Conservation (phyloP, 495 filamentous ascomycete species). For the Penicillium simplicissimum region DNA sequence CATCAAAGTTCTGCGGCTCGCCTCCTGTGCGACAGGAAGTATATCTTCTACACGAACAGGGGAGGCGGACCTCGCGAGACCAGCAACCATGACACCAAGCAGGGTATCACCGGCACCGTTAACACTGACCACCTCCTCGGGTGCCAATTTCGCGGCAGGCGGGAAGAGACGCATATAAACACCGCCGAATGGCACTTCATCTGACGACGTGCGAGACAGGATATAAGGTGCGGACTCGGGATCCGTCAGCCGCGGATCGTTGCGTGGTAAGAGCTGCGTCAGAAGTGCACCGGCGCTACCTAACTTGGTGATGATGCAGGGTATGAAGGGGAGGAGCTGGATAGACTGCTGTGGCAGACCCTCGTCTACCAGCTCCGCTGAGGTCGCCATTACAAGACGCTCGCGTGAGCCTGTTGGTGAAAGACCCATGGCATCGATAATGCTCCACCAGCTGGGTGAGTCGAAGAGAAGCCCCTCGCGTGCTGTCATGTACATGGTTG, state of each 20-base stretch:
- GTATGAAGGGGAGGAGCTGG: slow-evolving; percentile 85
- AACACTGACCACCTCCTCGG: slow-evolving; percentile 73
- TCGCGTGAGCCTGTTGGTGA: slow-evolving; percentile 59
- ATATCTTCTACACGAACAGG: slow-evolving; percentile 39
- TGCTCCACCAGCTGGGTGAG: slow-evolving; percentile 65
- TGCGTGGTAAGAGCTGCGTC: slow-evolving; percentile 64
- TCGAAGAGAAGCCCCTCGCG: slow-evolving; percentile 65
- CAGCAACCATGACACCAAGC: slow-evolving; percentile 75
- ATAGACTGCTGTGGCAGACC: slow-evolving; percentile 82
- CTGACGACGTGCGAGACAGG: slow-evolving; percentile 54
- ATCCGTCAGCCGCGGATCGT: slow-evolving; percentile 62
- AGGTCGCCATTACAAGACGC: slow-evolving; percentile 62
- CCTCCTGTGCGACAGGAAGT: slow-evolving; percentile 62
- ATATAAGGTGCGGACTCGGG: slow-evolving; percentile 66
- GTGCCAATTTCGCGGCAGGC: slow-evolving; percentile 58
- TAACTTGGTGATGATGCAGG: slow-evolving; percentile 80
- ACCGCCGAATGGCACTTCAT: slow-evolving; percentile 64
- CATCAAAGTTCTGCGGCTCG: slow-evolving; percentile 72
- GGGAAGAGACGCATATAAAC: slow-evolving; percentile 84
- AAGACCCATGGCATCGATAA: slow-evolving; percentile 73
- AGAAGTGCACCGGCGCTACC: slow-evolving; percentile 78
- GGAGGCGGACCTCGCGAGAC: slow-evolving; percentile 45
- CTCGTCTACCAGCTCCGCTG: slow-evolving; percentile 62
- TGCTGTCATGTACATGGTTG: slow-evolving; percentile 70
- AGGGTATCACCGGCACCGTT: slow-evolving; percentile 97